phyloP scores from a whole-genome alignment of 768 basidiomycete species.

The Leccinum pellstonianum region DNA sequence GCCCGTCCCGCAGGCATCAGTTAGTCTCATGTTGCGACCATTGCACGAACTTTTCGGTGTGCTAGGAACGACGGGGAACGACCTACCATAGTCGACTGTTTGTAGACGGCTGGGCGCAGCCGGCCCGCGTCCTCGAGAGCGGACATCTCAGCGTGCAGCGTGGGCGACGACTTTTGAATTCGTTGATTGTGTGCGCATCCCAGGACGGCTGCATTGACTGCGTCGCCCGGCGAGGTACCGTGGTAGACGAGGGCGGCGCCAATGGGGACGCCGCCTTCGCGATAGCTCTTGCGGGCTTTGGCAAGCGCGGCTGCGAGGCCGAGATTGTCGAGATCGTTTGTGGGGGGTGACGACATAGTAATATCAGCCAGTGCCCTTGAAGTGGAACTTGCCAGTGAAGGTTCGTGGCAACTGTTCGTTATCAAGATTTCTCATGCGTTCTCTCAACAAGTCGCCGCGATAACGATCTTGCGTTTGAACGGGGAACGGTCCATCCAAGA shows the following conservation, averaged over 20 bases:
- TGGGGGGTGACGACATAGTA: neutral
- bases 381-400: neutral
- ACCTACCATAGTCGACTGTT: constrained; percentile 48
- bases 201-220: constrained; percentile 29
- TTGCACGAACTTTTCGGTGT: neutral
- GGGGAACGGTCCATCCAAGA: neutral
- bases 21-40: neutral
- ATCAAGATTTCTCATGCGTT: neutral
- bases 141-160: constrained; percentile 48
- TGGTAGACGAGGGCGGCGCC: constrained; percentile 48
- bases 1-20: neutral
- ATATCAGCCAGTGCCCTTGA: neutral
- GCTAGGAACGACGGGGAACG: neutral
- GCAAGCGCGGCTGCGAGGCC: constrained; percentile 34
- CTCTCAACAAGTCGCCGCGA: neutral
- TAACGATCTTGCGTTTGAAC: neutral
- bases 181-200: constrained; percentile 46
- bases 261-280: constrained; percentile 63
- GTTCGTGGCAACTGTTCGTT: neutral
- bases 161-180: constrained; percentile 43
- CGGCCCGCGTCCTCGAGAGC: constrained; percentile 55
- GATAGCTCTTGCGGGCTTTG: constrained; percentile 47
- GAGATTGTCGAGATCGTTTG: constrained; percentile 25
- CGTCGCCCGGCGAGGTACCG: constrained; percentile 6
- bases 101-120: constrained; percentile 44